Evolutionary conservation across 805 yeast genomes (phyloP), one percentile per base, ranked within the genome.

Genomic region (Candida railenensis): DNA sequence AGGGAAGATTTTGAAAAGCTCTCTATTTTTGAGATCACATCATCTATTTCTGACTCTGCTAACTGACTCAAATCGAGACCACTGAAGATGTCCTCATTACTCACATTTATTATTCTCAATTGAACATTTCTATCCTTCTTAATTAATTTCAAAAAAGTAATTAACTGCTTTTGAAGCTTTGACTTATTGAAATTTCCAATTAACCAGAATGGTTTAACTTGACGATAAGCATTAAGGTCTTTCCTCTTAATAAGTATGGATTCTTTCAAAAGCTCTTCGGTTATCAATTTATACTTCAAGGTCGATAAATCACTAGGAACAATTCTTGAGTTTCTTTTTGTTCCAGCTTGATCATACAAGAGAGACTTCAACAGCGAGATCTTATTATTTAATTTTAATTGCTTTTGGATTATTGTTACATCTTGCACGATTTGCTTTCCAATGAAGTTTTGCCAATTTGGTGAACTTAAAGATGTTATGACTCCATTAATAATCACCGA

Each of bases 401-500:
- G 60, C 3, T 48, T 48, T 40, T 66, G 62, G 5, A 80, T 49
- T 4, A 54, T 46, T 2, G 55, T 45, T 18, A 72, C 72, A 65
- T 91, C 98, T 20, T 67, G 71, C 20, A 69, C 65, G 15, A 83
- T 53, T 52, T 83, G 87, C 33, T 64, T 71, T 3, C 80, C 73
- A 55, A 85, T 62, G 1, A 76, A 59, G 37, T 67, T 67, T 50
- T 82, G 81, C 86, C 89, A 85, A 3, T 74, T 68, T 1, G 73
- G 58, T 3, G 70, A 65, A 33, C 65, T 69, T 53, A 84, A 71
- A 2, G 74, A 75, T 48, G 71, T 66, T 15, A 87, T 74, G 4
- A 83, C 82, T 38, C 98, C 98, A 62, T 92, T 87, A 22, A 81
- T 79, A 42, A 89, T 74, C 3, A 89, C 66, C 0, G 77, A 62